Percentiles rank a stretch among this genome's conserved stretches.
Conservation (phyloP, 1,139 yeast species). For the Kurtzmaniella quercitrusa region DNA sequence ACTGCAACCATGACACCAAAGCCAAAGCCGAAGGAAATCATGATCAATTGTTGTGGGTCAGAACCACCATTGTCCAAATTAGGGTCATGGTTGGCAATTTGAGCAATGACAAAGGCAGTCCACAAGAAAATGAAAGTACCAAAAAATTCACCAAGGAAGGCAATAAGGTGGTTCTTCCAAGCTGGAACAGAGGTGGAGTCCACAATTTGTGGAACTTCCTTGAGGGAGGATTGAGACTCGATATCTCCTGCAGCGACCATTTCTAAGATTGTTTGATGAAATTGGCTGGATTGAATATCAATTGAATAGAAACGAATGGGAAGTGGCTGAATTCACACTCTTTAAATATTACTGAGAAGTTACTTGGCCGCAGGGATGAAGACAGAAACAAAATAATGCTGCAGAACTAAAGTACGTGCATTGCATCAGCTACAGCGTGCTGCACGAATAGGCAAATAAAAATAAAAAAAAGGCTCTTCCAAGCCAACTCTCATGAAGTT, state of each 20-base stretch:
- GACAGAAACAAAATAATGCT: background rate
- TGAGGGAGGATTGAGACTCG: conserved; percentile 1
- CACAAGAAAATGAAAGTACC: conserved; percentile 85
- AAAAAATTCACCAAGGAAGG: conserved; percentile 57
- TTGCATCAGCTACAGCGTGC: background rate
- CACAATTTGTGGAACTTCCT: conserved; percentile 1
- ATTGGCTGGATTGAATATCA: background rate
- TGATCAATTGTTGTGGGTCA: conserved; percentile 64
- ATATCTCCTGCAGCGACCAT: conserved; percentile 1
- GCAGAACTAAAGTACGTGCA: background rate
- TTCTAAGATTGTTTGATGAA: background rate
- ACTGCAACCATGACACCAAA: conserved; percentile 78
- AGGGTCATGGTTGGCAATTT: conserved; percentile 71
- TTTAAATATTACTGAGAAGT: too few species aligned
- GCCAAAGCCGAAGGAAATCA: conserved; percentile 88
- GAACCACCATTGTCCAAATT: conserved; percentile 39
- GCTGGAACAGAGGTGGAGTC: conserved; percentile 16
- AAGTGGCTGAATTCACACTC: background rate
- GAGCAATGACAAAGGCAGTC: conserved; percentile 81
- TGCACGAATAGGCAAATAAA: background rate
- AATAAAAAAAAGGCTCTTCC: background rate
- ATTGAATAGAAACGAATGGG: background rate
- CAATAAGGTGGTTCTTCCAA: conserved; percentile 32
- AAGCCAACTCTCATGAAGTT: background rate
- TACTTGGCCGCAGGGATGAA: background rate